Evolutionary conservation across 257 asterid genomes (phyloP).

Genomic region (Solanum etuberosum): DNA sequence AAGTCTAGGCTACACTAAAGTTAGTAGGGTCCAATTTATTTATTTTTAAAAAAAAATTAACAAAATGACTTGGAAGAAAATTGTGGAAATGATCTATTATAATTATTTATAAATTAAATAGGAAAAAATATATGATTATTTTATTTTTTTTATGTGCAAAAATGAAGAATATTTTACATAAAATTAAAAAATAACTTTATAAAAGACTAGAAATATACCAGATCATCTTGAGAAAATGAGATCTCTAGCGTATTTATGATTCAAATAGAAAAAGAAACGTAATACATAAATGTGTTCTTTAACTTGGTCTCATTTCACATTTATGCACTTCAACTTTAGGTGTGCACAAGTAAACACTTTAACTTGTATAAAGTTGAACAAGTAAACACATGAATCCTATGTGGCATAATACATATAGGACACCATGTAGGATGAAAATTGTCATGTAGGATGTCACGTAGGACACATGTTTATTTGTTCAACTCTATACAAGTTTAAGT

Average conservation of each 20-base stretch:
- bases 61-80: background rate
- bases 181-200: background rate
- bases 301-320: background rate
- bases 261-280: too few relatives aligned
- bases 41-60: too few relatives aligned
- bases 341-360: background rate
- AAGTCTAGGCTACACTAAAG: background rate
- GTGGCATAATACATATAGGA: background rate
- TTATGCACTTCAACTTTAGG: background rate
- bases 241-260: background rate
- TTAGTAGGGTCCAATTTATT: background rate
- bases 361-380: background rate
- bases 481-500: background rate
- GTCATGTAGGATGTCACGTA: too few relatives aligned
- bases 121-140: accelerated
- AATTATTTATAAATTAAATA: too few relatives aligned
- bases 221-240: background rate
- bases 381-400: background rate
- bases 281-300: too few relatives aligned
- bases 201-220: background rate
- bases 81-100: background rate
- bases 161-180: background rate
- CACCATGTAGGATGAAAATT: too few relatives aligned
- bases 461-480: too few relatives aligned
- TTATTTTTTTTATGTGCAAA: background rate